phyloP scores from a whole-genome alignment of 306 rosid species.

The Abrus pulchellus region DNA sequence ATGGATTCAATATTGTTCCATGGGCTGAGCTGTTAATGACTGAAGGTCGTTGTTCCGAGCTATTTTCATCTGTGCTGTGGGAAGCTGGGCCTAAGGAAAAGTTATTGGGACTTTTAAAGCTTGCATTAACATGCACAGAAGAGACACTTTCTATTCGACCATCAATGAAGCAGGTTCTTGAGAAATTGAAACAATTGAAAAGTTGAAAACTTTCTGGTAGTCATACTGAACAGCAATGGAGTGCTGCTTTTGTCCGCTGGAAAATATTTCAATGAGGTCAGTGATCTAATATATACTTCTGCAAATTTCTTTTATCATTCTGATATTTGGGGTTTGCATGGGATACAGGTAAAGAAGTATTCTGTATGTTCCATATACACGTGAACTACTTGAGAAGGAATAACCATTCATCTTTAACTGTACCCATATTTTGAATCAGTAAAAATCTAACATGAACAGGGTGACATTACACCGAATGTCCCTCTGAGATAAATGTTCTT shows the following conservation, averaged over 20 bases:
- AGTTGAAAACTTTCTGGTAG: slow-evolving; percentile 43
- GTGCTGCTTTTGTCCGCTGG: slow-evolving; percentile 37
- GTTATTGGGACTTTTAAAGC: slow-evolving; percentile 54
- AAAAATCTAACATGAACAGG: neutral
- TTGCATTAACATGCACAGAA: slow-evolving; percentile 61
- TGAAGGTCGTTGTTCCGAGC: slow-evolving; percentile 59
- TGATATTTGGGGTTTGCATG: slow-evolving; percentile 18
- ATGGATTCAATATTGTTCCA: slow-evolving; percentile 77
- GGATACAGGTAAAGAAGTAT: slow-evolving; percentile 22
- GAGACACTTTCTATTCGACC: slow-evolving; percentile 62
- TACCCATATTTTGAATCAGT: slow-evolving; percentile 10
- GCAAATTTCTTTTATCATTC: slow-evolving; percentile 39
- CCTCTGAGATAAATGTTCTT: slow-evolving; percentile 10
- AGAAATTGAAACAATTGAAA: slow-evolving; percentile 59
- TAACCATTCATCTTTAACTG: slow-evolving; percentile 16
- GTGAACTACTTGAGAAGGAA: slow-evolving; percentile 30
- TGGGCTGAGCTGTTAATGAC: slow-evolving; percentile 69
- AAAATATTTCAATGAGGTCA: slow-evolving; percentile 41
- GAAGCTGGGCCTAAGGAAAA: slow-evolving; percentile 62
- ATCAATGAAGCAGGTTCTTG: slow-evolving; percentile 64
- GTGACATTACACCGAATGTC: slow-evolving; percentile 7
- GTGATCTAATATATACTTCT: slow-evolving; percentile 27
- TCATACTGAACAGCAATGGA: slow-evolving; percentile 18
- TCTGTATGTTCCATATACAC: slow-evolving; percentile 6
- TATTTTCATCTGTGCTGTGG: slow-evolving; percentile 61